Percentiles rank a stretch among this genome's conserved stretches.
Conservation (phyloP, 257 asterid species). For the Lycium ferocissimum region DNA sequence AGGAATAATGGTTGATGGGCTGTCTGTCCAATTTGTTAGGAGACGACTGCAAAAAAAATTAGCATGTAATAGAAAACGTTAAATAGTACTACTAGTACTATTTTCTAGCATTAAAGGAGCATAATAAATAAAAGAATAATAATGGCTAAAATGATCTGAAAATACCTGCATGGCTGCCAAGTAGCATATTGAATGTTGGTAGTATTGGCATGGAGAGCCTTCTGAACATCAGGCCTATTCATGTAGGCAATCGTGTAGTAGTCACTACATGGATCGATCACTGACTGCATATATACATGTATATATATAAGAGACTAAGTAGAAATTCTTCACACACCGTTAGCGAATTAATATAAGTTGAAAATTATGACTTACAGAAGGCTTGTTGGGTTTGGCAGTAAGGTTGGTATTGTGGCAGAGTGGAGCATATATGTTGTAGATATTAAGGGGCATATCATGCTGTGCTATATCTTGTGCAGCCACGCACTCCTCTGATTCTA, state of each 20-base stretch:
- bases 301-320: too few relatives aligned
- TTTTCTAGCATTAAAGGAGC: neutral
- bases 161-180: constrained; percentile 83
- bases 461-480: constrained; percentile 40
- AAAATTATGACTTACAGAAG: constrained; percentile 43
- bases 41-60: constrained; percentile 48
- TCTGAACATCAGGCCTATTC: constrained; percentile 74
- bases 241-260: constrained; percentile 63
- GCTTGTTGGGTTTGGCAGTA: constrained; percentile 57
- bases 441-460: constrained; percentile 36
- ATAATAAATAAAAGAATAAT: neutral
- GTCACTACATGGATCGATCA: constrained; percentile 74
- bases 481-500: constrained; percentile 40
- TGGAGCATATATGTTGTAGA: constrained; percentile 77
- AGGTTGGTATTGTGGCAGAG: constrained; percentile 51
- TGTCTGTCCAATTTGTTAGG: constrained; percentile 59
- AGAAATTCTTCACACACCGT: neutral
- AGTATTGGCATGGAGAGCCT: constrained; percentile 83
- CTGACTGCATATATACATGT: constrained; percentile 39
- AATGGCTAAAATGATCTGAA: neutral
- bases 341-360: neutral
- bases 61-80: too few relatives aligned
- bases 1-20: constrained; percentile 64
- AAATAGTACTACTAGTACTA: too few relatives aligned
- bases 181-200: constrained; percentile 56